A percentile compares a stretch with the other conserved stretches of the same genome.
Conservation (phyloP, 169 alveolate species). For the Sarcocystis neurona region DNA sequence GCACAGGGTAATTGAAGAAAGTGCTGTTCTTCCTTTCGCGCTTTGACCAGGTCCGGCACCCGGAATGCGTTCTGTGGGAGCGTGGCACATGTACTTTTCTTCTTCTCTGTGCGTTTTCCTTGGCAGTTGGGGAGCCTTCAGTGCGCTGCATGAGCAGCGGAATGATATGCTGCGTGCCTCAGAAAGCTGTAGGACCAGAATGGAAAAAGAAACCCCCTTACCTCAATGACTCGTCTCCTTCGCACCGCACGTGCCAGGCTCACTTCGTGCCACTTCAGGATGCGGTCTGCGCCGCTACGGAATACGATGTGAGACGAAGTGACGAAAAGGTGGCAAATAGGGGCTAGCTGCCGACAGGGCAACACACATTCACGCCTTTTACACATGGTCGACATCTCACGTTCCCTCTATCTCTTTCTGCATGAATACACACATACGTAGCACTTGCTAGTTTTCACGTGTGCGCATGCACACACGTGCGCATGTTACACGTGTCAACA, state of each 20-base stretch:
- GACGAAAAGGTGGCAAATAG: too few relatives aligned
- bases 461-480: too few relatives aligned
- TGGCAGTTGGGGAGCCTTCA: slow-evolving; percentile 28
- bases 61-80: not conserved
- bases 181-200: slow-evolving; percentile 40
- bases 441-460: too few relatives aligned
- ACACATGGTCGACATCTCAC: too few relatives aligned
- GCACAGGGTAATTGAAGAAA: not conserved
- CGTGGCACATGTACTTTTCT: not conserved
- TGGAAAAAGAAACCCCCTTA: slow-evolving; percentile 47
- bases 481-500: too few relatives aligned
- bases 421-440: too few relatives aligned
- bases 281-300: slow-evolving; percentile 58
- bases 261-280: slow-evolving; percentile 61
- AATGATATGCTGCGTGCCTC: slow-evolving; percentile 58
- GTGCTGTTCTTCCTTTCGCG: not conserved
- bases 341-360: too few relatives aligned
- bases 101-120: not conserved
- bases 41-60: too few relatives aligned
- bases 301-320: slow-evolving; percentile 29
- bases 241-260: slow-evolving; percentile 25
- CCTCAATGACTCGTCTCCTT: slow-evolving; percentile 23
- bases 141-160: slow-evolving; percentile 61
- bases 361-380: too few relatives aligned
- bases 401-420: too few relatives aligned